A percentile compares a stretch with the other conserved stretches of the same genome.
Evolutionary conservation across 345 rosid species (phyloP).

Genomic region (Nasturtium officinale): DNA sequence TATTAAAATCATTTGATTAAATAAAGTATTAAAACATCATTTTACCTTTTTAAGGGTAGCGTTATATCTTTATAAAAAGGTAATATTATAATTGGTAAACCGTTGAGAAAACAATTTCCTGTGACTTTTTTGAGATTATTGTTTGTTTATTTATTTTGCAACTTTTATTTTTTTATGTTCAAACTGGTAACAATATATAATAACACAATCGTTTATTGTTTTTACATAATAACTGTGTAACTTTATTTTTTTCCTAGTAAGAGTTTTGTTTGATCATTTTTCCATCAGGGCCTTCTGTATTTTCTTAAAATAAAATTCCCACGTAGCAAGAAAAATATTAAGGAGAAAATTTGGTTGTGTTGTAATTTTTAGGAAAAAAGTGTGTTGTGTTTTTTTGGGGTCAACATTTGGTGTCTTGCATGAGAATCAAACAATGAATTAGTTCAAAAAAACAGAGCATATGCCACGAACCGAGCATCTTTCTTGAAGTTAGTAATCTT

Average conservation of each 20-base stretch:
- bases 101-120: not conserved
- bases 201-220: not conserved
- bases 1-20: slow-evolving; percentile 13
- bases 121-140: slow-evolving; percentile 4
- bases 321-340: not conserved
- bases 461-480: slow-evolving; percentile 45
- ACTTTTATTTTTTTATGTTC: not conserved
- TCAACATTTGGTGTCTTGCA: slow-evolving; percentile 12
- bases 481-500: slow-evolving; percentile 39
- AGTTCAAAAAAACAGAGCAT: not conserved
- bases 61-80: too few relatives aligned
- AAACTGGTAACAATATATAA: not conserved
- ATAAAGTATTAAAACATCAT: not conserved
- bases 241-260: not conserved
- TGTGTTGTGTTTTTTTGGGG: not conserved
- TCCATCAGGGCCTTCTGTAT: not conserved
- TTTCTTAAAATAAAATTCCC: not conserved
- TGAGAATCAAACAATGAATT: not conserved
- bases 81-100: slow-evolving; percentile 18
- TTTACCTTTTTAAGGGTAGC: not conserved
- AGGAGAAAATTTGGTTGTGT: too few relatives aligned
- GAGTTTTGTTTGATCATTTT: not conserved
- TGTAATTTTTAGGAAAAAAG: too few relatives aligned
- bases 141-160: not conserved
- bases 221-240: not conserved